Base-by-base conservation (phyloP, 108 stramenopile genomes). In the Conticribra guillardii region DNA sequence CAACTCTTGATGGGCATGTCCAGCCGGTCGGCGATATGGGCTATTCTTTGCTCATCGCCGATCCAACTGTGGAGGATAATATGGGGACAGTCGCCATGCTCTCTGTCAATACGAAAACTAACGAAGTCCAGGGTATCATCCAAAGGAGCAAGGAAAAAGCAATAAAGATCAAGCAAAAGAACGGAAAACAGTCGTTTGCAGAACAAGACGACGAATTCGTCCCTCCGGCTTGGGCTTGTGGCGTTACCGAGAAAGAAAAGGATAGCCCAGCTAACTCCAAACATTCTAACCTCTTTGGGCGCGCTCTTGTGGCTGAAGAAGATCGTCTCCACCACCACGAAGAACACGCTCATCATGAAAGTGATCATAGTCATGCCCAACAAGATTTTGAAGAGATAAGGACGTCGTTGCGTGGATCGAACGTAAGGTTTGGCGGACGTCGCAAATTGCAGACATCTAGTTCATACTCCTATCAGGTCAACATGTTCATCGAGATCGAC, bases 381-480 rank as follows among this genome's bases (percentile, higher is more conserved):
- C 8, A 5, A 11, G 11, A 41, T 41, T 41, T 41, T 11, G 37
- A 41, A 41, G 37, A 41, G 11, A 41, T 41, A 41, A 41, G 37
- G 37, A 41, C 5, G 11, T 41, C 37, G 5, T 11, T 41, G 37
- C 37, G 37, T 11, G 37, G 37, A 41, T 41, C 37, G 11, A 41
- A 41, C 5, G 11, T 41, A 5, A 41, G 11, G 5, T 41, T 41
- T 11, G 37, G 37, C 11, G 37, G 11, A 9, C 37, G 37, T 9
- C 37, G 37, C 37, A 41, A 41, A 11, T 11, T 41, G 5, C 37
- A 41, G 37, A 9, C 37, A 9, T 5, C 8, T 11, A 11, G 37
- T 41, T 41, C 37, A 41, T 57, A 69, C n/a, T 29, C 45, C 1
- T 71, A 52, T 21, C 70, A 71, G n/a, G 60, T 71, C 7, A 31